Conservation (phyloP, 345 rosid species). For the Balakata baccata region DNA sequence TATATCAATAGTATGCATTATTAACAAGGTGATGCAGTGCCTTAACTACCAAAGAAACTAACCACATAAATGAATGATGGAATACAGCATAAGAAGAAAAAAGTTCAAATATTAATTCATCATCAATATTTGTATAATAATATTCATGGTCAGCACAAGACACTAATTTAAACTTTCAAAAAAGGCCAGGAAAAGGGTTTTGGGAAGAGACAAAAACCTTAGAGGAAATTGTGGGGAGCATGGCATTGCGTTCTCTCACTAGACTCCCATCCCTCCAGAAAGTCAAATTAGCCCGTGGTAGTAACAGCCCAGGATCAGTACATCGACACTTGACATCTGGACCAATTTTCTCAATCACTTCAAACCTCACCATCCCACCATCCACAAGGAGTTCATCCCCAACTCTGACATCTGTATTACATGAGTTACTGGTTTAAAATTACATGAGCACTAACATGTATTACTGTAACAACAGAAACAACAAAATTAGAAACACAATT, state of each 20-base stretch:
- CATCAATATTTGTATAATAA: no score
- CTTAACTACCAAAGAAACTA: not conserved
- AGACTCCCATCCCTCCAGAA: constrained; percentile 99
- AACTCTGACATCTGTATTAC: constrained; percentile 65
- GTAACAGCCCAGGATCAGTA: constrained; percentile 92
- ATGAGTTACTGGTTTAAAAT: not conserved
- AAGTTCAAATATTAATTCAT: not conserved
- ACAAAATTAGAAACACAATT: not conserved
- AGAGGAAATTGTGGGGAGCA: constrained; percentile 96
- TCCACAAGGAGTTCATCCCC: constrained; percentile 96
- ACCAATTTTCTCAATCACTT: constrained; percentile 92
- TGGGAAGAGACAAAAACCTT: constrained; percentile 48
- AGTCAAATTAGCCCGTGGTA: constrained; percentile 97
- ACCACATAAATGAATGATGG: not conserved
- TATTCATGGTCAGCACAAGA: not conserved
- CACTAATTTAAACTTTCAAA: not conserved
- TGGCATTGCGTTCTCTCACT: constrained; percentile 95
- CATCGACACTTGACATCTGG: constrained; percentile 94
- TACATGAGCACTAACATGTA: not conserved
- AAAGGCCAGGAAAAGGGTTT: not conserved
- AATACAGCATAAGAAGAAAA: not conserved
- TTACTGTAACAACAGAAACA: not conserved
- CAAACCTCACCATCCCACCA: constrained; percentile 99
- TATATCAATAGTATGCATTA: not conserved
- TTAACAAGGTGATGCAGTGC: no score